A percentile compares a stretch with the other conserved stretches of the same genome.
These are phyloP conservation scores for Quercus agrifolia DNA, from an alignment of 306 rosid species.

Conservation along the genomic window DNA sequence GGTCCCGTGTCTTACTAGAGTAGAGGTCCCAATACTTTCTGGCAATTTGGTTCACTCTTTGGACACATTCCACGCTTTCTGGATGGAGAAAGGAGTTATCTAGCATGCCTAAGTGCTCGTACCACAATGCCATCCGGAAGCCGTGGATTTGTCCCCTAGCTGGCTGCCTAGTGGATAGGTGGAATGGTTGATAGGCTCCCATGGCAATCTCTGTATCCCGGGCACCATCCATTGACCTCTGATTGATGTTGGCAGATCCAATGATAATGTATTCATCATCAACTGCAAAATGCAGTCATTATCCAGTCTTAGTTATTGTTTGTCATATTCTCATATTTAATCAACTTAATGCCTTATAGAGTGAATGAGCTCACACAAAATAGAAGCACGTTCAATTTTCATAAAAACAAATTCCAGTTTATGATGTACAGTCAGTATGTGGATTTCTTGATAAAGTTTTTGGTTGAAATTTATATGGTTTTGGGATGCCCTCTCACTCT, in stretches of 20 bases:
- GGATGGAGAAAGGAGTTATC: slow-evolving; percentile 36
- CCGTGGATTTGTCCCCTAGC: slow-evolving; percentile 55
- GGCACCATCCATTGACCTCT: slow-evolving; percentile 53
- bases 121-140: slow-evolving; percentile 52
- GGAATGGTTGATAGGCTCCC: slow-evolving; percentile 56
- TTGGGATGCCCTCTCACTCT: background rate
- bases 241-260: slow-evolving; percentile 55
- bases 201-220: slow-evolving; percentile 53
- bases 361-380: background rate
- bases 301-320: background rate
- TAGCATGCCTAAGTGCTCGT: slow-evolving; percentile 42
- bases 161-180: slow-evolving; percentile 26
- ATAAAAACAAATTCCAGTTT: background rate
- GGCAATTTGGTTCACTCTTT: slow-evolving; percentile 35
- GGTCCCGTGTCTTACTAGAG: slow-evolving; percentile 13
- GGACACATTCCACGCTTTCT: slow-evolving; percentile 34
- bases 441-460: background rate
- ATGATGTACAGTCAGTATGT: background rate
- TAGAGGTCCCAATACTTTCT: slow-evolving; percentile 33
- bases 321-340: background rate
- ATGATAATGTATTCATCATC: slow-evolving; percentile 52
- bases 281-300: slow-evolving; percentile 21
- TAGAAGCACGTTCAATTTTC: background rate
- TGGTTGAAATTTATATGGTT: background rate
- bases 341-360: background rate